Conservation (phyloP, 371 early-diverging fungal genomes). For the Rhizopus microsporus region DNA sequence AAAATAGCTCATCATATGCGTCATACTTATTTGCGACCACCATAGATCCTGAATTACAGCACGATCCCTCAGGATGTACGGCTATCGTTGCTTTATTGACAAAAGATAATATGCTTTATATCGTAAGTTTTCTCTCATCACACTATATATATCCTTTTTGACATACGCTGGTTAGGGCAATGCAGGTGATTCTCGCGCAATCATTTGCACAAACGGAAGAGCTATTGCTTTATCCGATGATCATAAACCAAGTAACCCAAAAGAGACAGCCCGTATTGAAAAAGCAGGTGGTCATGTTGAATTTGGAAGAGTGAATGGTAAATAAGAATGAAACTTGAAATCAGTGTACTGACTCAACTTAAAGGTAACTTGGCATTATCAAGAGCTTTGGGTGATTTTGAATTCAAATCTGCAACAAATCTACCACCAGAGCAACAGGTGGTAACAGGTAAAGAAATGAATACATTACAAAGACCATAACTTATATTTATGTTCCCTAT, state of each 20-base stretch:
- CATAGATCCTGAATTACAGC: slow-evolving; percentile 66
- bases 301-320: slow-evolving; percentile 95
- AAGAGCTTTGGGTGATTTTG: slow-evolving; percentile 96
- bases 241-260: slow-evolving; percentile 88
- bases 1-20: neutral
- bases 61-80: slow-evolving; percentile 93
- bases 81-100: slow-evolving; percentile 87
- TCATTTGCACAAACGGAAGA: slow-evolving; percentile 73
- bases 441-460: slow-evolving; percentile 68
- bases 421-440: slow-evolving; percentile 85
- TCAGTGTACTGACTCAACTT: neutral
- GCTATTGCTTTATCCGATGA: slow-evolving; percentile 85
- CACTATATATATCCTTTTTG: neutral
- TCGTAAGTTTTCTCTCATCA: slow-evolving; percentile 29
- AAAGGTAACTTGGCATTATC: slow-evolving; percentile 90
- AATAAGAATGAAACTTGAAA: neutral
- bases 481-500: neutral
- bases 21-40: neutral
- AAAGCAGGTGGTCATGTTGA: slow-evolving; percentile 95
- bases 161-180: slow-evolving; percentile 64
- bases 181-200: slow-evolving; percentile 94
- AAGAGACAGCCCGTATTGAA: slow-evolving; percentile 80
- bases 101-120: slow-evolving; percentile 51
- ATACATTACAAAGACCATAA: neutral
- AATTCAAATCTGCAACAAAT: slow-evolving; percentile 80